Percentiles rank a stretch among this genome's conserved stretches.
phyloP scores from a whole-genome alignment of 352 stramenopile genomes.

The Phytophthora macrochlamydospora region DNA sequence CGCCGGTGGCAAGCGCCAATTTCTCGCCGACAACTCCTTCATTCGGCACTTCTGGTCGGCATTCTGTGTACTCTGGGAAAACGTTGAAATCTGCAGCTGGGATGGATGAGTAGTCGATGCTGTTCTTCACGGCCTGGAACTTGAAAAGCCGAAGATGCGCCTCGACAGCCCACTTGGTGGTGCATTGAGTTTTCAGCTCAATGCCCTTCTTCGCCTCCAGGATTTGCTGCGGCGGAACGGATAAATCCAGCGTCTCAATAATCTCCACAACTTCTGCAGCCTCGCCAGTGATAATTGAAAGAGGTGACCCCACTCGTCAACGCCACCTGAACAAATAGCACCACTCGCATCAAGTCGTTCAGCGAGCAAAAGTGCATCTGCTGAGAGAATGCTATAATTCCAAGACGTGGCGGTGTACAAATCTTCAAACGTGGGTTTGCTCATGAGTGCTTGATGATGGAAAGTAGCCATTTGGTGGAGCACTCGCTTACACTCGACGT shows the following conservation, averaged over 20 bases:
- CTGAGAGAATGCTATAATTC: conserved; percentile 20
- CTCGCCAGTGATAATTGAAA: conserved; percentile 28
- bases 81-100: conserved; percentile 31
- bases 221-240: conserved; percentile 16
- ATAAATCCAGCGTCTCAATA: conserved; percentile 19
- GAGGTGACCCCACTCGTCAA: conserved; percentile 31
- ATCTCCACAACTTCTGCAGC: conserved; percentile 23
- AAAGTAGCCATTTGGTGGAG: conserved; percentile 29
- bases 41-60: conserved; percentile 19
- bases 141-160: conserved; percentile 26
- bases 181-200: conserved; percentile 17
- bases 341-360: conserved; percentile 17
- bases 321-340: conserved; percentile 23
- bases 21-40: conserved; percentile 21
- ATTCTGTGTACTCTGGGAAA: conserved; percentile 37
- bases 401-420: conserved; percentile 19
- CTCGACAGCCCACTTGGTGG: conserved; percentile 30
- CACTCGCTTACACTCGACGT: conserved; percentile 20
- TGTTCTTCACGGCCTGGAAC: conserved; percentile 34
- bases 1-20: conserved; percentile 24
- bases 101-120: conserved; percentile 33
- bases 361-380: conserved; percentile 11
- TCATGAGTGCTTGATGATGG: conserved; percentile 26
- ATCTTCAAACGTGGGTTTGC: conserved; percentile 27
- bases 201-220: conserved; percentile 20